Percentiles rank a stretch among this genome's conserved stretches.
phyloP scores from a whole-genome alignment of 2,329 filamentous ascomycete genomes.

The Neopestalotiopsis sp. region DNA sequence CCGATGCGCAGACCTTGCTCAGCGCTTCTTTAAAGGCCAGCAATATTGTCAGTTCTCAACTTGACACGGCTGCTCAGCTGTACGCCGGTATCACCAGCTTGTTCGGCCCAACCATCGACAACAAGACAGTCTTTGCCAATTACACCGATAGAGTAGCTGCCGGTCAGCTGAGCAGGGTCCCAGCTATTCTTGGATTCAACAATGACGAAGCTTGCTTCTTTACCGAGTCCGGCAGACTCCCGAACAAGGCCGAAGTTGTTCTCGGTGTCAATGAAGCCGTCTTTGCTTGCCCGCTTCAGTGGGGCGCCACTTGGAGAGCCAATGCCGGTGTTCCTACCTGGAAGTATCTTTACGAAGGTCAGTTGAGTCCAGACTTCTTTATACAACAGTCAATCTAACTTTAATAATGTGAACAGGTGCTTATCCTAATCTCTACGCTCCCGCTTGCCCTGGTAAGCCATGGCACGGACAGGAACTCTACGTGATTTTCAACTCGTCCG shows the following conservation, averaged over 20 bases:
- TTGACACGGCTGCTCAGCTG: neutral
- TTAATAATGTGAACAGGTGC: neutral
- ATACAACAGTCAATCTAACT: neutral
- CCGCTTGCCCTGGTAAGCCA: neutral
- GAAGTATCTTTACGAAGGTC: neutral
- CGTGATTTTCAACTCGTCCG: neutral
- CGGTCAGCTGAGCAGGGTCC: neutral
- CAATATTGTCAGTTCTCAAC: neutral
- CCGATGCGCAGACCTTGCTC: neutral
- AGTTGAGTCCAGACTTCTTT: neutral
- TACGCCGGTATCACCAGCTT: slow-evolving; percentile 1
- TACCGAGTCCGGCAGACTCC: neutral
- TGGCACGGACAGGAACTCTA: neutral
- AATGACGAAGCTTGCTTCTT: neutral
- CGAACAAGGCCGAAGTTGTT: neutral
- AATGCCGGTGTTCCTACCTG: neutral
- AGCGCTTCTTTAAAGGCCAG: neutral
- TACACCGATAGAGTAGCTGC: neutral
- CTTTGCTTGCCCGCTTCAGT: neutral
- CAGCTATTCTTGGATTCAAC: neutral
- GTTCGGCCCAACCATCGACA: neutral
- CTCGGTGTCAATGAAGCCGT: neutral
- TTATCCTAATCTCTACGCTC: neutral
- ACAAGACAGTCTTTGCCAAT: neutral
- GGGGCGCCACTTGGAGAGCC: neutral